These are phyloP conservation scores for Trichoderma asperelloides DNA, from an alignment of 495 filamentous ascomycete genomes.

Conservation along the genomic window DNA sequence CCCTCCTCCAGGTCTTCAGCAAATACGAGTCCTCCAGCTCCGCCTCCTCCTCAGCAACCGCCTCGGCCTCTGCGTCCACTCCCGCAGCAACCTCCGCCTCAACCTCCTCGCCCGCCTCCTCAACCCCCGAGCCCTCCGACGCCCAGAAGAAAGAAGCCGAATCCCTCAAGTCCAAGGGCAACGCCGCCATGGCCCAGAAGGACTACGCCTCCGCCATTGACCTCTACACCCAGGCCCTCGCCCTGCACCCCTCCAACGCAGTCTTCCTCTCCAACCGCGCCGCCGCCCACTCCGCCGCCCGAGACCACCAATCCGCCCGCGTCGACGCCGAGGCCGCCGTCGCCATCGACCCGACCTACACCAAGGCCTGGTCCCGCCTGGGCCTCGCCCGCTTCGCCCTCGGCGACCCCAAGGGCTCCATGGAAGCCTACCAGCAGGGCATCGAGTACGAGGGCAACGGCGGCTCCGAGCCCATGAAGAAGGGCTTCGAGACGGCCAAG, in stretches of 20 bases:
- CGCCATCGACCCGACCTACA: slow-evolving; percentile 79
- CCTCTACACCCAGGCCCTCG: slow-evolving; percentile 74
- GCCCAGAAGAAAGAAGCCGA: slow-evolving; percentile 69
- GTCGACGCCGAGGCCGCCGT: slow-evolving; percentile 84
- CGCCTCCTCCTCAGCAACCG: slow-evolving; percentile 20
- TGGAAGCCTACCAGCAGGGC: slow-evolving; percentile 90
- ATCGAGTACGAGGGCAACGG: slow-evolving; percentile 92
- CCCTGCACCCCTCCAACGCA: slow-evolving; percentile 72
- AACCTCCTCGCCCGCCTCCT: slow-evolving; percentile 12
- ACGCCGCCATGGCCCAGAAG: slow-evolving; percentile 86
- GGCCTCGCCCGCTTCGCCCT: slow-evolving; percentile 84
- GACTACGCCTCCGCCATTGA: slow-evolving; percentile 77
- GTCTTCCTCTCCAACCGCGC: slow-evolving; percentile 98
- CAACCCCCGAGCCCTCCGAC: slow-evolving; percentile 27
- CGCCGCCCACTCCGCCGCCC: slow-evolving; percentile 72
- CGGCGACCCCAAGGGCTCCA: slow-evolving; percentile 78
- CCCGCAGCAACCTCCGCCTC: slow-evolving; percentile 19
- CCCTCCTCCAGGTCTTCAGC: slow-evolving; percentile 79
- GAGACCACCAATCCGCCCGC: slow-evolving; percentile 72
- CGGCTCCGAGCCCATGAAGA: slow-evolving; percentile 82
- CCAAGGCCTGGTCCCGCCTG: slow-evolving; percentile 89
- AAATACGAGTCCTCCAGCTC: slow-evolving; percentile 91
- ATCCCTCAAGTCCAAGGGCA: slow-evolving; percentile 80
- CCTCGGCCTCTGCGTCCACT: slow-evolving; percentile 20
- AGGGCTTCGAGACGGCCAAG: slow-evolving; percentile 86